Conservation (phyloP, 2,329 filamentous ascomycete species). For the Diaporthe australafricana region DNA sequence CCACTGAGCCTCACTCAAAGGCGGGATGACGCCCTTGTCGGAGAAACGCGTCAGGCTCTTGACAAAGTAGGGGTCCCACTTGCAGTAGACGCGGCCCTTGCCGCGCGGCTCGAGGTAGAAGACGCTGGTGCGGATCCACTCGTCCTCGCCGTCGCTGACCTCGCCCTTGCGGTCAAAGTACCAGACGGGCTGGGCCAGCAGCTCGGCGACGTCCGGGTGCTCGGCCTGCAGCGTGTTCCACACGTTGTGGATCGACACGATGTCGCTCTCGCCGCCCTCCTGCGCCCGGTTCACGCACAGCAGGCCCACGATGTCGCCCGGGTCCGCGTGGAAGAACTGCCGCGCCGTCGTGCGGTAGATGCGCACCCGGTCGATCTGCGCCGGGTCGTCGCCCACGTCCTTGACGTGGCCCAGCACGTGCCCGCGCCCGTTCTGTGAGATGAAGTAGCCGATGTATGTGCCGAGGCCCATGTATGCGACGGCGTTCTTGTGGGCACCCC, state of each 20-base stretch:
- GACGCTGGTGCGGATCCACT: conserved; percentile 78
- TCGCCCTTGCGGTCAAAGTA: conserved; percentile 95
- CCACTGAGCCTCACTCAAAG: conserved; percentile 75
- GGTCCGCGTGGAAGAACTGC: conserved; percentile 89
- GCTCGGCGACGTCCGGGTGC: conserved; percentile 81
- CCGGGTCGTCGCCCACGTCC: conserved; percentile 84
- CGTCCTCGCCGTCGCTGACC: conserved; percentile 77
- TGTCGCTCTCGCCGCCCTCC: conserved; percentile 86
- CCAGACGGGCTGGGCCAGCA: conserved; percentile 83
- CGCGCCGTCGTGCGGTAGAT: conserved; percentile 90
- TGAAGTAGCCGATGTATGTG: conserved; percentile 87
- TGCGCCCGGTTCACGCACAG: conserved; percentile 83
- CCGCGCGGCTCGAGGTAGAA: conserved; percentile 81
- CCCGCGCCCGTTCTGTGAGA: conserved; percentile 85
- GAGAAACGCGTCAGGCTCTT: conserved; percentile 81
- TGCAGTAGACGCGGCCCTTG: conserved; percentile 78
- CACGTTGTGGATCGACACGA: conserved; percentile 82
- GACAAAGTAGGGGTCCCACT: conserved; percentile 93
- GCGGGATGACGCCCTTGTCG: conserved; percentile 71
- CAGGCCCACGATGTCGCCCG: conserved; percentile 84
- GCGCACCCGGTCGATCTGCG: conserved; percentile 85
- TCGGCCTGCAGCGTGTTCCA: conserved; percentile 84
- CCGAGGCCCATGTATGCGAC: conserved; percentile 92
- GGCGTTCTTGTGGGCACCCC: conserved; percentile 83
- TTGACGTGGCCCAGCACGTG: conserved; percentile 92